phyloP scores from a whole-genome alignment of 1,139 yeast genomes.

The Arxiozyma telluris region DNA sequence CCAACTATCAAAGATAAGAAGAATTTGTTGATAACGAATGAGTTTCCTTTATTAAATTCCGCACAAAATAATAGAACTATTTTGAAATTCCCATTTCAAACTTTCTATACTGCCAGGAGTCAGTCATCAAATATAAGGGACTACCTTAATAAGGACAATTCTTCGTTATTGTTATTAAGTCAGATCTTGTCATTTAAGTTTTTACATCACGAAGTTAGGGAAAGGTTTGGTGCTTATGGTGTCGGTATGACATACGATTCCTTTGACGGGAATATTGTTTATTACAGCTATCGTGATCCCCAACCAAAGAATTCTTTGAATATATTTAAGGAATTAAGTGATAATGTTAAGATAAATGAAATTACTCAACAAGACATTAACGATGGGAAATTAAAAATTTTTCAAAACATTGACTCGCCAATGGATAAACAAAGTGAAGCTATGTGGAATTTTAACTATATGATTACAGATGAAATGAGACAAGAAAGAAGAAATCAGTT shows the following conservation, averaged over 20 bases:
- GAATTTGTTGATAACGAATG: not conserved
- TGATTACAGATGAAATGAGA: slow-evolving; percentile 69
- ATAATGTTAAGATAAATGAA: slow-evolving; percentile 50
- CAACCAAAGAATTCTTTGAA: slow-evolving; percentile 62
- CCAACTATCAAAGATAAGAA: not conserved
- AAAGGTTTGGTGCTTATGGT: slow-evolving; percentile 96
- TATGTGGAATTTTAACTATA: slow-evolving; percentile 51
- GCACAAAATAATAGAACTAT: slow-evolving; percentile 26
- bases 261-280: slow-evolving; percentile 69
- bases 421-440: slow-evolving; percentile 76
- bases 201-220: slow-evolving; percentile 83
- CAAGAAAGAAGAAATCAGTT: slow-evolving; percentile 71
- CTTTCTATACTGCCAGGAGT: slow-evolving; percentile 71
- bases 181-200: slow-evolving; percentile 75
- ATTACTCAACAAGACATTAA: slow-evolving; percentile 51
- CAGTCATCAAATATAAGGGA: slow-evolving; percentile 47
- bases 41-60: slow-evolving; percentile 9
- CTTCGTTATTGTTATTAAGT: slow-evolving; percentile 73
- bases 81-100: slow-evolving; percentile 78
- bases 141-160: slow-evolving; percentile 67
- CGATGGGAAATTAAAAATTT: slow-evolving; percentile 82
- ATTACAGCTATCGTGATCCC: slow-evolving; percentile 91
- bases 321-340: slow-evolving; percentile 52
- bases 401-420: slow-evolving; percentile 91
- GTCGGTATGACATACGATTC: slow-evolving; percentile 87